Conservation (phyloP, 1,139 yeast species). For the Protomyces lactucae-debilis region DNA sequence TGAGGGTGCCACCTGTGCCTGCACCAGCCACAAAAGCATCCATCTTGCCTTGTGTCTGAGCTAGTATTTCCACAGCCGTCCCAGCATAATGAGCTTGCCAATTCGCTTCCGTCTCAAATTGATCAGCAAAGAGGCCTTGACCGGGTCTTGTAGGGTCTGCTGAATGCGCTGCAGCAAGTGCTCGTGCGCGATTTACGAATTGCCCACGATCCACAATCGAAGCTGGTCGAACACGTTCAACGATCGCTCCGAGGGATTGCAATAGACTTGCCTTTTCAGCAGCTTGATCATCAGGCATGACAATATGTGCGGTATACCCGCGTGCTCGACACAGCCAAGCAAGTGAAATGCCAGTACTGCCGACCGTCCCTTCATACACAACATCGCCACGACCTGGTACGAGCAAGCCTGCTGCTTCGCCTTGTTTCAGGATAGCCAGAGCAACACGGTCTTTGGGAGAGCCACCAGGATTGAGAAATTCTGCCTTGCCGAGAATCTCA, state of each 20-base stretch:
- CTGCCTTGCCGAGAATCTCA: slow-evolving; percentile 80
- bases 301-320: slow-evolving; percentile 86
- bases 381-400: slow-evolving; percentile 19
- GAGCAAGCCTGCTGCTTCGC: slow-evolving; percentile 36
- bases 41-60: slow-evolving; percentile 58
- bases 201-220: slow-evolving; percentile 90
- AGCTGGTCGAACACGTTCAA: slow-evolving; percentile 91
- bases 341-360: slow-evolving; percentile 76
- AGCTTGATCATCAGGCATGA: slow-evolving; percentile 93
- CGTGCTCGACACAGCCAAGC: slow-evolving; percentile 82
- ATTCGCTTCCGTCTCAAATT: slow-evolving; percentile 86
- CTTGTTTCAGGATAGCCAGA: slow-evolving; percentile 66
- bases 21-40: slow-evolving; percentile 77
- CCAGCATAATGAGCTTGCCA: slow-evolving; percentile 78
- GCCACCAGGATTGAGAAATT: slow-evolving; percentile 86
- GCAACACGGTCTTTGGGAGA: slow-evolving; percentile 96
- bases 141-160: slow-evolving; percentile 38
- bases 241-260: slow-evolving; percentile 69
- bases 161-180: slow-evolving; percentile 55
- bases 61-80: slow-evolving; percentile 86
- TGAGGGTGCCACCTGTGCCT: slow-evolving; percentile 66
- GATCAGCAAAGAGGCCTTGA: slow-evolving; percentile 82
- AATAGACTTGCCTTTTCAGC: slow-evolving; percentile 70
- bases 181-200: slow-evolving; percentile 81
- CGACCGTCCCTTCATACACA: slow-evolving; percentile 42